Evolutionary conservation across 805 yeast genomes (phyloP).

Genomic region (Yamadazyma endophytica): DNA sequence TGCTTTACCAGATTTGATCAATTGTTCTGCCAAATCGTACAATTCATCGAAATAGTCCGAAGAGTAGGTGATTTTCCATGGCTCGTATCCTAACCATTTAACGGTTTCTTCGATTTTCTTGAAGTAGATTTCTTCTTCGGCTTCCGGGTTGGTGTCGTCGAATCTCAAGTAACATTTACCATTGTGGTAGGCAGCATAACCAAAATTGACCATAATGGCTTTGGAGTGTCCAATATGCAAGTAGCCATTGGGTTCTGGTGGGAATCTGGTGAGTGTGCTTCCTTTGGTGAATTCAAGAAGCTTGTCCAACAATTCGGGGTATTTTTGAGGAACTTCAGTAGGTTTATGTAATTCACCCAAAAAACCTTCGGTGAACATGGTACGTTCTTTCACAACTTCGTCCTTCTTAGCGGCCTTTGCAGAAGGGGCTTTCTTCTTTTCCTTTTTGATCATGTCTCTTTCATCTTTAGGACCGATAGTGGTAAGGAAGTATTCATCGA

Average conservation of each 20-base stretch:
- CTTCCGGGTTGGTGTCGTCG: conserved; percentile 98
- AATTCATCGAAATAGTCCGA: conserved; percentile 91
- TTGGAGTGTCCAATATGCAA: conserved; percentile 97
- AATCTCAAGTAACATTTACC: conserved; percentile 91
- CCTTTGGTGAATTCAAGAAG: conserved; percentile 80
- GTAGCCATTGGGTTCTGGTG: conserved; percentile 98
- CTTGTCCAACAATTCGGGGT: conserved; percentile 75
- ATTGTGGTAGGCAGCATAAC: conserved; percentile 82
- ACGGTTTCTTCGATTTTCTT: conserved; percentile 80
- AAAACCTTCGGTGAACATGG: conserved; percentile 95
- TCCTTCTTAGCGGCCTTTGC: conserved; percentile 7
- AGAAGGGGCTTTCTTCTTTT: conserved; percentile 52
- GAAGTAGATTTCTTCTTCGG: conserved; percentile 91
- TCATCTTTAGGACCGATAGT: conserved; percentile 94
- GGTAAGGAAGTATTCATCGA: conserved; percentile 71
- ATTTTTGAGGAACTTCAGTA: conserved; percentile 90
- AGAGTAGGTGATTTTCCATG: conserved; percentile 93
- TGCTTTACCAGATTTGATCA: conserved; percentile 68
- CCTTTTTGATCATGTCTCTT: conserved; percentile 78
- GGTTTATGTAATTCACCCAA: conserved; percentile 92
- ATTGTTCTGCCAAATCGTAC: conserved; percentile 81
- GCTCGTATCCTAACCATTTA: conserved; percentile 89
- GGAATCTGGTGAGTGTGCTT: conserved; percentile 88
- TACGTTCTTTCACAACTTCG: conserved; percentile 34
- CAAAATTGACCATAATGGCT: conserved; percentile 96